Percentiles rank a stretch among this genome's conserved stretches.
Conservation (phyloP, 441 rosid species). For the Theobroma grandiflorum region DNA sequence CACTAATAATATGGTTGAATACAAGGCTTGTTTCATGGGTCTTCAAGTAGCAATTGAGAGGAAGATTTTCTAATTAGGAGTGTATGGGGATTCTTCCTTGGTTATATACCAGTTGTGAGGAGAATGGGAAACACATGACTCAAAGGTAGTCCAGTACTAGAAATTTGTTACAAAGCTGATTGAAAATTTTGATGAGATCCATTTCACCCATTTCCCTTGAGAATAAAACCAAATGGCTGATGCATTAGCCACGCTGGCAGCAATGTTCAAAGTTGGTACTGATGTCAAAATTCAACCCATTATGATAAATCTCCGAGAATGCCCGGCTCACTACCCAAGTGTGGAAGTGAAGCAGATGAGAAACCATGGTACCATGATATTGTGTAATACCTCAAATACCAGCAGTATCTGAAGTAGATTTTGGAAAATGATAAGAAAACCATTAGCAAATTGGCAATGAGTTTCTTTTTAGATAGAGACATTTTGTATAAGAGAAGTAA, state of each 20-base stretch:
- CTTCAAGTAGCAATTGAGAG: neutral
- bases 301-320: too few species aligned
- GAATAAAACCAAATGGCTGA: too few species aligned
- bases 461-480: neutral
- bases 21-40: too few species aligned
- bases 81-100: neutral
- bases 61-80: neutral
- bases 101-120: neutral
- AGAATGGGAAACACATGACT: neutral
- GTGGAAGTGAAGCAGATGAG: neutral
- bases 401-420: neutral
- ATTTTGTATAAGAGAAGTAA: too few species aligned
- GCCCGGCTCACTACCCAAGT: neutral
- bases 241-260: too few species aligned
- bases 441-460: neutral
- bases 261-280: too few species aligned
- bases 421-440: neutral
- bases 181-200: neutral
- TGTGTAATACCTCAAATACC: neutral
- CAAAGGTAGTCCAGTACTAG: too few species aligned
- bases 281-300: too few species aligned
- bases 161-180: neutral
- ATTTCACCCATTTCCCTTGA: too few species aligned
- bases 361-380: neutral
- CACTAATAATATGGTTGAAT: too few species aligned